phyloP scores from a whole-genome alignment of 192 early-diverging fungal genomes.

The Coemansia sp. region DNA sequence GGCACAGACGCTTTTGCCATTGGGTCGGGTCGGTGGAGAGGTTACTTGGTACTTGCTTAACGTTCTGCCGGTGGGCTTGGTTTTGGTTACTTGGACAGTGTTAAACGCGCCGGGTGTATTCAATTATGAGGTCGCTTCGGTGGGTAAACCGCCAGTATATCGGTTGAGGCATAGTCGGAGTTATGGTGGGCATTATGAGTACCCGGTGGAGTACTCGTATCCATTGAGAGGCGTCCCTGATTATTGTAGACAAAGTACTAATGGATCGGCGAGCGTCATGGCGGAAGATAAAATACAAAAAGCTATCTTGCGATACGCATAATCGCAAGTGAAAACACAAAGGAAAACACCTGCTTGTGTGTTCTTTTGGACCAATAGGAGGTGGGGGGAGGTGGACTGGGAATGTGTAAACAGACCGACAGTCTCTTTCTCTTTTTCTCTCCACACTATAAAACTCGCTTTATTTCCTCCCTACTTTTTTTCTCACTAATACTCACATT shows the following conservation, averaged over 20 bases:
- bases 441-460: not conserved
- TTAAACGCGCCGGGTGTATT: constrained; percentile 29
- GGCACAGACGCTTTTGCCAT: constrained; percentile 32
- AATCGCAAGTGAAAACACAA: not conserved
- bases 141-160: not conserved
- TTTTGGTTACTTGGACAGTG: constrained; percentile 31
- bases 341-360: not conserved
- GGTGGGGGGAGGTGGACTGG: not conserved
- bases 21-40: constrained; percentile 19
- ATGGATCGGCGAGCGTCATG: not conserved
- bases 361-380: not conserved
- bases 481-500: not conserved
- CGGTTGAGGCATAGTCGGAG: not conserved
- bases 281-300: constrained; percentile 22
- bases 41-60: constrained; percentile 38
- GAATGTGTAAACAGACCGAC: constrained; percentile 1
- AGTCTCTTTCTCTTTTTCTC: not conserved
- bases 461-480: not conserved
- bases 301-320: constrained; percentile 26
- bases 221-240: constrained; percentile 2
- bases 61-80: constrained; percentile 33
- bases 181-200: constrained; percentile 21
- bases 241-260: not conserved
- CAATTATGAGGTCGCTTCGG: not conserved
- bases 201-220: constrained; percentile 28